Base-by-base conservation (phyloP, 805 yeast species). In the Clavispora asparagi region DNA sequence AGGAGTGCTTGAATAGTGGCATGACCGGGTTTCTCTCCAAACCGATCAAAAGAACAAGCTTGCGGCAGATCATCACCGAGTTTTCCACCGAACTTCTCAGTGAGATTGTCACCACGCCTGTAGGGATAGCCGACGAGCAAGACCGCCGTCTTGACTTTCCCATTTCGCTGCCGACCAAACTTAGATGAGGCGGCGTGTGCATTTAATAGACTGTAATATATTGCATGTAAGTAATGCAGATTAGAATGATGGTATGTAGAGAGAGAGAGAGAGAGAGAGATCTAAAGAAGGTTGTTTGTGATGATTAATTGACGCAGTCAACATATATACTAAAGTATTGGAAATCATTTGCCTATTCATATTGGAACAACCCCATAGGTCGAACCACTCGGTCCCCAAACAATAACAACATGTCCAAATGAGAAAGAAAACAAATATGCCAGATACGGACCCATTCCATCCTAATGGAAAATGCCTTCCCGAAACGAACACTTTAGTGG, bases 21-120 rank as follows among this genome's bases (percentile, higher is more conserved):
- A 94, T 92, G 98, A 74, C 83, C 52, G 95, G 94, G 13, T 92
- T 92, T 64, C 72, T 92, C 52, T 78, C 95, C 1, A 92, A 92
- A 57, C 99, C 99, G 0, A 81, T 90, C 19, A 76, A 87, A 62
- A 75, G 96, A 60, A 72, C 79, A 11, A 79, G 85, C 49, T 67
- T 90, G 51, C 74, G 81, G 50, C 77, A 79, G 51, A 77, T 86
- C 28, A 67, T 82, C 28, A 59, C 57, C 19, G 77, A 76, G 54
- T 75, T 75, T 52, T 71, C 80, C 46, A 63, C 76, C 1, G 52
- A 56, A 4, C 48, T 68, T 14, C 53, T 69, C 19, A 57, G 59
- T 40, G 68, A 67, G 10, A 46, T 65, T 10, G 69, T 65, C 16
- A 58, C 68, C 7, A 65, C 73, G 1, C 74, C 74, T 8, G 44